Evolutionary conservation across 768 basidiomycete species (phyloP).

Genomic region (Butyriboletus loyo): DNA sequence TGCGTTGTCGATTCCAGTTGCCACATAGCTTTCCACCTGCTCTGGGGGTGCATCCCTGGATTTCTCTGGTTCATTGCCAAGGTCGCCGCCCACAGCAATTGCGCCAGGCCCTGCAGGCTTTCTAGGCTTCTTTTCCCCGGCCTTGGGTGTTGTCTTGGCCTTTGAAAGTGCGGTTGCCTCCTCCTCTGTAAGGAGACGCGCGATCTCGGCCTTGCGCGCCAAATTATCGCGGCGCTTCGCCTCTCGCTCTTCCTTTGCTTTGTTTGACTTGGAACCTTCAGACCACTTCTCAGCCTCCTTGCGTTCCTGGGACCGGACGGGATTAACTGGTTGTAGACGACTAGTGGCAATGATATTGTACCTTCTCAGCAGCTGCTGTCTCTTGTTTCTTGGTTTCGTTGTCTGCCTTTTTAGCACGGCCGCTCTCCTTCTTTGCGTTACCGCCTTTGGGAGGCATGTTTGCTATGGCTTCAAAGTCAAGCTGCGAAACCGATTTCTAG

Average conservation of each 20-base stretch:
- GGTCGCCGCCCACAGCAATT: slow-evolving; percentile 68
- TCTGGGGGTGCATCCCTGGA: slow-evolving; percentile 23
- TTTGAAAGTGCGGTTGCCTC: slow-evolving; percentile 61
- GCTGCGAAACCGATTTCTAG: slow-evolving; percentile 4
- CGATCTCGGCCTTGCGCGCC: slow-evolving; percentile 84
- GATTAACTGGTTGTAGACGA: slow-evolving; percentile 1
- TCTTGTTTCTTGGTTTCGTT: slow-evolving; percentile 82
- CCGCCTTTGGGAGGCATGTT: slow-evolving; percentile 82
- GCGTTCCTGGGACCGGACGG: slow-evolving; percentile 49
- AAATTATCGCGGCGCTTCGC: slow-evolving; percentile 78
- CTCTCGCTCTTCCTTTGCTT: slow-evolving; percentile 70
- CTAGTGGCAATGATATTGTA: slow-evolving; percentile 22
- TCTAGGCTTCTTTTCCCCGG: slow-evolving; percentile 53
- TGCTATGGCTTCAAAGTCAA: background rate
- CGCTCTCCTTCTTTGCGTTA: slow-evolving; percentile 91
- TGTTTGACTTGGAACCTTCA: slow-evolving; percentile 64
- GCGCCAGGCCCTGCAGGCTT: slow-evolving; percentile 80
- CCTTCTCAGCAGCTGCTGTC: slow-evolving; percentile 58
- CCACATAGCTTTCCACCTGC: slow-evolving; percentile 66
- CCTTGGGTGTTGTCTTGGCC: slow-evolving; percentile 62
- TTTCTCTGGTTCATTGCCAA: slow-evolving; percentile 29
- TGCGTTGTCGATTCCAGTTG: slow-evolving; percentile 89
- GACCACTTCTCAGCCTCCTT: slow-evolving; percentile 69
- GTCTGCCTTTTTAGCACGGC: slow-evolving; percentile 88
- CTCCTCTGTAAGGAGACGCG: slow-evolving; percentile 84